Conservation (phyloP, 108 stramenopile genomes). For the Nannochloropsis gaditana region DNA sequence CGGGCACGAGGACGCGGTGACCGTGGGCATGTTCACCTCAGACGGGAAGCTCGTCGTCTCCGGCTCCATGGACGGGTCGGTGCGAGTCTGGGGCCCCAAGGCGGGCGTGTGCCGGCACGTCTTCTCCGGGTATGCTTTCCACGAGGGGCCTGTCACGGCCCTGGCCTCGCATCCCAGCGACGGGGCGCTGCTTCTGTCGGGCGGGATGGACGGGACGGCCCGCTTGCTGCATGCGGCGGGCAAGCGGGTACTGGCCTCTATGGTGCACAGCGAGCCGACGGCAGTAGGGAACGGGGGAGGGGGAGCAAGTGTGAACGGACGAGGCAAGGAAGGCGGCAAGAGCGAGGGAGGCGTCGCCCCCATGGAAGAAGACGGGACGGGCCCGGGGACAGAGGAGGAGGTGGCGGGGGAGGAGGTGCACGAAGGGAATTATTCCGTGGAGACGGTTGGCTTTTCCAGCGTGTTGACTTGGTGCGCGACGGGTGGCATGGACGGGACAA, state of each 20-base stretch:
- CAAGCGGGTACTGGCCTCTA: constrained; percentile 69
- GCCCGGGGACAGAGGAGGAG: constrained; percentile 57
- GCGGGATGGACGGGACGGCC: constrained; percentile 77
- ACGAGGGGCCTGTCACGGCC: constrained; percentile 45
- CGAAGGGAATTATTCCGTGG: constrained; percentile 57
- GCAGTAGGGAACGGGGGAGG: not conserved
- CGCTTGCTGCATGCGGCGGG: constrained; percentile 71
- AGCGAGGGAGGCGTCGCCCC: not conserved
- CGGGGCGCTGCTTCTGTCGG: constrained; percentile 56
- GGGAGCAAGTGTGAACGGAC: not conserved
- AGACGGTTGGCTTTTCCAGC: constrained; percentile 74
- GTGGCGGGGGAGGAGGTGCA: constrained; percentile 48
- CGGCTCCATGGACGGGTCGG: constrained; percentile 75
- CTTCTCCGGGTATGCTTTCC: constrained; percentile 59
- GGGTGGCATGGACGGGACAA: constrained; percentile 78
- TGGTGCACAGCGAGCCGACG: constrained; percentile 62
- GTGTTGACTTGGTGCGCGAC: constrained; percentile 45
- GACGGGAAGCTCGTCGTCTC: constrained; percentile 78
- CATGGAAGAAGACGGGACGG: constrained; percentile 22
- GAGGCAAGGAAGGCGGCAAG: not conserved
- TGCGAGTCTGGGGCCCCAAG: constrained; percentile 84
- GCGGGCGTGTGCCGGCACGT: constrained; percentile 74
- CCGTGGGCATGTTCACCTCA: constrained; percentile 69
- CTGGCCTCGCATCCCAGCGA: constrained; percentile 42
- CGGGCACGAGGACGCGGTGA: constrained; percentile 82